Evolutionary conservation across 768 basidiomycete species (phyloP).

Genomic region (Mycena vulgaris): DNA sequence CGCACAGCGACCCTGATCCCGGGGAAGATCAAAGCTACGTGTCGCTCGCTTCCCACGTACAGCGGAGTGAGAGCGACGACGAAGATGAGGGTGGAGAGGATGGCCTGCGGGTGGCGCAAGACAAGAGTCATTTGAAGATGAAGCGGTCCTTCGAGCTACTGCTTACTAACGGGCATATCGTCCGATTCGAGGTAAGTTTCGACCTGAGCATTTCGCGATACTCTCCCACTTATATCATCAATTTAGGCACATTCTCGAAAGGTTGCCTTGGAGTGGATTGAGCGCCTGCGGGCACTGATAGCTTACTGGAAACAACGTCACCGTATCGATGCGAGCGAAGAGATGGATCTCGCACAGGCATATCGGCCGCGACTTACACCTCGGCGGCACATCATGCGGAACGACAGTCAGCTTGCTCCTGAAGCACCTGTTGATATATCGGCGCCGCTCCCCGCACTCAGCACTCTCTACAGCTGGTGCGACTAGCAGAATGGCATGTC

Average conservation of each 20-base stretch:
- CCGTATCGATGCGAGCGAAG: slow-evolving; percentile 79
- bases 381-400: slow-evolving; percentile 58
- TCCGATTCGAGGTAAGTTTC: slow-evolving; percentile 84
- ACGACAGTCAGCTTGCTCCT: slow-evolving; percentile 60
- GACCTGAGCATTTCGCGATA: background rate
- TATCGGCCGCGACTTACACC: slow-evolving; percentile 75
- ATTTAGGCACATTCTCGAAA: slow-evolving; percentile 74
- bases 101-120: slow-evolving; percentile 57
- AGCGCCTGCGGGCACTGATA: slow-evolving; percentile 76
- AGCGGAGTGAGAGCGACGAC: slow-evolving; percentile 65
- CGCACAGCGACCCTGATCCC: slow-evolving; percentile 52
- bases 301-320: slow-evolving; percentile 88
- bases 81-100: slow-evolving; percentile 79
- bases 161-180: slow-evolving; percentile 74
- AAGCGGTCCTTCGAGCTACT: slow-evolving; percentile 85
- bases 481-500: background rate
- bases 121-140: slow-evolving; percentile 66
- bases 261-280: slow-evolving; percentile 89
- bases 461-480: slow-evolving; percentile 83
- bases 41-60: slow-evolving; percentile 54
- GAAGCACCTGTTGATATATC: slow-evolving; percentile 69
- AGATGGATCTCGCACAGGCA: slow-evolving; percentile 84
- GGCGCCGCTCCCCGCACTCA: slow-evolving; percentile 69
- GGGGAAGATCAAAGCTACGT: slow-evolving; percentile 50
- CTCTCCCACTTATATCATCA: background rate